Evolutionary conservation across 1,139 yeast species (phyloP).

Genomic region (Scheffersomyces stambukii): DNA sequence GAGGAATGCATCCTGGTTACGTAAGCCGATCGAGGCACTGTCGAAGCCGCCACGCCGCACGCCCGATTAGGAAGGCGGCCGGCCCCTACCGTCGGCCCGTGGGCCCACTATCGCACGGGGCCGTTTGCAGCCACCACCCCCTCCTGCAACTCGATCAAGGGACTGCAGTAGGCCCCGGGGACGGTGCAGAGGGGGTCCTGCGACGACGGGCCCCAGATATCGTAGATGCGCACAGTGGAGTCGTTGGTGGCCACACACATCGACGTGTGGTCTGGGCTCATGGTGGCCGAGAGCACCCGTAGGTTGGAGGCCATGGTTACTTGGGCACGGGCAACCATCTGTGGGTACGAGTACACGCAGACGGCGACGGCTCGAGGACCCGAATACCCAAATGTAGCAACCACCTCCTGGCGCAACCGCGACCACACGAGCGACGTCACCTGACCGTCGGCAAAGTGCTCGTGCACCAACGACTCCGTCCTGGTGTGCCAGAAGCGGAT

Average conservation of each 20-base stretch:
- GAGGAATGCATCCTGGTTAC: too few species aligned
- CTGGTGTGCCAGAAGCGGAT: slow-evolving; percentile 79
- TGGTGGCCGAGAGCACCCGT: slow-evolving; percentile 61
- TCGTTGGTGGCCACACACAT: slow-evolving; percentile 76
- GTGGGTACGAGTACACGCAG: slow-evolving; percentile 64
- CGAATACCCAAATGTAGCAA: slow-evolving; percentile 80
- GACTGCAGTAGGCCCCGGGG: slow-evolving; percentile 47
- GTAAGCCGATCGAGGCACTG: too few species aligned
- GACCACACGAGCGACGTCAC: slow-evolving; percentile 83
- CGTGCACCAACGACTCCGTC: slow-evolving; percentile 63
- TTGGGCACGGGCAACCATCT: slow-evolving; percentile 44
- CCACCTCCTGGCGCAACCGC: slow-evolving; percentile 52
- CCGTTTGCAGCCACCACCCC: too few species aligned
- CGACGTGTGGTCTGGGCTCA: slow-evolving; percentile 58
- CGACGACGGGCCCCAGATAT: slow-evolving; percentile 49
- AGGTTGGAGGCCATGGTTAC: slow-evolving; percentile 51
- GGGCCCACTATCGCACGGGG: too few species aligned
- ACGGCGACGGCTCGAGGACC: slow-evolving; percentile 48
- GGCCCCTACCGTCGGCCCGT: too few species aligned
- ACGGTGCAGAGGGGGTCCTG: slow-evolving; percentile 33
- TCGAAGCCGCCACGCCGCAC: too few species aligned
- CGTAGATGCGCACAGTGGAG: slow-evolving; percentile 68
- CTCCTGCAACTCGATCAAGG: slow-evolving; percentile 54
- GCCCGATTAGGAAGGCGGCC: too few species aligned
- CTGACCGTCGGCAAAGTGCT: slow-evolving; percentile 62